Conservation (phyloP, 106 monocot species). For the Platanthera zijinensis region DNA sequence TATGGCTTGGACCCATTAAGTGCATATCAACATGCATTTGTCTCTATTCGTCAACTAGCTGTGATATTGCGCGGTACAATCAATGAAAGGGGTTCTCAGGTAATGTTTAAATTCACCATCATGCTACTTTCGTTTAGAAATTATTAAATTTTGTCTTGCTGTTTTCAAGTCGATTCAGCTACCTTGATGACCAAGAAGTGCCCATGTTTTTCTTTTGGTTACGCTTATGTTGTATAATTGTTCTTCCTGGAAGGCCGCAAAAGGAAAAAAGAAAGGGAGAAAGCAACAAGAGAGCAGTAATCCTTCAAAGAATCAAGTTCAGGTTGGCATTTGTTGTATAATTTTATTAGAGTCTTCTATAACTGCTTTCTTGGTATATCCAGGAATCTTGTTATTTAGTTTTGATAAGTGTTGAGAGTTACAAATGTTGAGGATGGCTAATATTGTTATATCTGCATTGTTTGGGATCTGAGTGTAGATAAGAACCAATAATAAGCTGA, state of each 20-base stretch:
- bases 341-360: background rate
- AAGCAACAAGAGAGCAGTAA: conserved; percentile 41
- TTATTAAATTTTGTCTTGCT: background rate
- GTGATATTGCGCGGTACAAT: conserved; percentile 57
- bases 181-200: background rate
- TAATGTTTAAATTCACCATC: conserved; percentile 8
- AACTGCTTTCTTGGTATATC: background rate
- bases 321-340: conserved; percentile 21
- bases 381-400: background rate
- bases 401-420: background rate
- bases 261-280: conserved; percentile 39
- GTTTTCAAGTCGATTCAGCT: background rate
- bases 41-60: conserved; percentile 86
- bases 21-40: conserved; percentile 89
- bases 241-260: conserved; percentile 14
- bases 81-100: conserved; percentile 72
- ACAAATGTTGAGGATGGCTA: too few relatives aligned
- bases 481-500: background rate
- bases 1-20: conserved; percentile 66
- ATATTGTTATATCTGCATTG: background rate
- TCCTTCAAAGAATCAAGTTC: conserved; percentile 32
- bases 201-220: conserved; percentile 5
- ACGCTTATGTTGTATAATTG: background rate
- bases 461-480: background rate
- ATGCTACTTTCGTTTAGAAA: background rate